phyloP scores from a whole-genome alignment of 768 basidiomycete species.

The Hortiboletus campestris region DNA sequence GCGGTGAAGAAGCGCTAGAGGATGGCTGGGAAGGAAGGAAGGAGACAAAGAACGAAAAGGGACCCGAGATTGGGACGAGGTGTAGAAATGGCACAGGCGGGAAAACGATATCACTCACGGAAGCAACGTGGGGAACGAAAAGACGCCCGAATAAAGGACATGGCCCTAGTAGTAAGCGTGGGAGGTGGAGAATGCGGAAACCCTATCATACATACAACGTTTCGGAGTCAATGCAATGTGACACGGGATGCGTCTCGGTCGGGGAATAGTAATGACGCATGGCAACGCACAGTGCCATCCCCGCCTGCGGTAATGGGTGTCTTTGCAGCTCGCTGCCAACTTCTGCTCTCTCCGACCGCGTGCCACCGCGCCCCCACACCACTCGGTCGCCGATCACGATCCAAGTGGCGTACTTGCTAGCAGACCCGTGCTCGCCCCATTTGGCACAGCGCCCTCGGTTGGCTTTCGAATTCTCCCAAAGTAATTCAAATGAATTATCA shows the following conservation, averaged over 20 bases:
- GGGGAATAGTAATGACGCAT: neutral
- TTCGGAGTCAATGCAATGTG: constrained; percentile 21
- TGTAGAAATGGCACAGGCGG: neutral
- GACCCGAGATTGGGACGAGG: neutral
- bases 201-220: constrained; percentile 12
- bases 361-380: neutral
- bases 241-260: constrained; percentile 8
- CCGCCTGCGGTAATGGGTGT: neutral
- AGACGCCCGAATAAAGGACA: constrained; percentile 4
- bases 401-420: constrained; percentile 3
- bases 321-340: neutral
- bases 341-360: neutral
- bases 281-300: neutral
- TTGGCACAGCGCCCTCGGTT: constrained; percentile 8
- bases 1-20: neutral
- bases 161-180: constrained; percentile 10
- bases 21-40: neutral
- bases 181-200: constrained; percentile 13
- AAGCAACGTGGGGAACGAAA: constrained; percentile 21
- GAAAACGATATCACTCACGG: constrained; percentile 12
- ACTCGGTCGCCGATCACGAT: neutral
- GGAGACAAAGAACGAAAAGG: neutral
- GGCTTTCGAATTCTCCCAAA: neutral
- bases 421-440: constrained; percentile 7
- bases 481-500: constrained; percentile 17